A percentile compares a stretch with the other conserved stretches of the same genome.
phyloP scores from a whole-genome alignment of 2,329 filamentous ascomycete species.

The Colletotrichum spinosum region DNA sequence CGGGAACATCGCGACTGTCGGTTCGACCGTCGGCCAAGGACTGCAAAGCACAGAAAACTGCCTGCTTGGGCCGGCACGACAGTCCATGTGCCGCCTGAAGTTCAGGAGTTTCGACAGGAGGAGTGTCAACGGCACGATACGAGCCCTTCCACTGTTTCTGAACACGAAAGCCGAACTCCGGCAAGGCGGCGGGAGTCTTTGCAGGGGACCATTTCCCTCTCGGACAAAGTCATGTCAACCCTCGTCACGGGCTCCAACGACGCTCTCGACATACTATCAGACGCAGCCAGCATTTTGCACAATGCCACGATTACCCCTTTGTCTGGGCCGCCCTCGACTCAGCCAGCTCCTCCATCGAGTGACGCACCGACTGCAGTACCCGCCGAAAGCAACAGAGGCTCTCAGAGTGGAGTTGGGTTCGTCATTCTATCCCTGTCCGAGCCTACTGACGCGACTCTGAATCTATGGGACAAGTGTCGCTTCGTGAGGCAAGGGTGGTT shows the following conservation, averaged over 20 bases:
- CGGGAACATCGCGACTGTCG: constrained; percentile 35
- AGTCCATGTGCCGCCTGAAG: neutral
- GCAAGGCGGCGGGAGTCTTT: neutral
- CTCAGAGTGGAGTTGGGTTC: constrained; percentile 18
- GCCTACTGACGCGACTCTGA: constrained; percentile 38
- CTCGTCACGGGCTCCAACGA: constrained; percentile 26
- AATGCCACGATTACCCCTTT: constrained; percentile 22
- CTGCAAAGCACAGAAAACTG: constrained; percentile 27
- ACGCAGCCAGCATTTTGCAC: constrained; percentile 9
- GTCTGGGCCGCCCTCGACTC: neutral
- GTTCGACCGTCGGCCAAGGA: constrained; percentile 27
- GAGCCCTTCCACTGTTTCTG: neutral
- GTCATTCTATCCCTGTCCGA: constrained; percentile 36
- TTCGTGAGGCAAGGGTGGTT: constrained; percentile 43
- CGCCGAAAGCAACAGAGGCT: neutral
- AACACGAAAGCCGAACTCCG: neutral
- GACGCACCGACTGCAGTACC: constrained; percentile 6
- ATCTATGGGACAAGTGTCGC: constrained; percentile 42
- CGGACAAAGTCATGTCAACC: constrained; percentile 16
- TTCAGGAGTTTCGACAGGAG: neutral
- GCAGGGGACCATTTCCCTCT: constrained; percentile 1
- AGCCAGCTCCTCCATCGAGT: neutral
- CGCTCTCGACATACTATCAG: constrained; percentile 20
- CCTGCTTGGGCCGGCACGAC: constrained; percentile 14
- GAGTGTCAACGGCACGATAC: too few species aligned